These are phyloP conservation scores for Sporothrix phasma DNA, from an alignment of 2,329 filamentous ascomycete genomes.

Conservation along the genomic window DNA sequence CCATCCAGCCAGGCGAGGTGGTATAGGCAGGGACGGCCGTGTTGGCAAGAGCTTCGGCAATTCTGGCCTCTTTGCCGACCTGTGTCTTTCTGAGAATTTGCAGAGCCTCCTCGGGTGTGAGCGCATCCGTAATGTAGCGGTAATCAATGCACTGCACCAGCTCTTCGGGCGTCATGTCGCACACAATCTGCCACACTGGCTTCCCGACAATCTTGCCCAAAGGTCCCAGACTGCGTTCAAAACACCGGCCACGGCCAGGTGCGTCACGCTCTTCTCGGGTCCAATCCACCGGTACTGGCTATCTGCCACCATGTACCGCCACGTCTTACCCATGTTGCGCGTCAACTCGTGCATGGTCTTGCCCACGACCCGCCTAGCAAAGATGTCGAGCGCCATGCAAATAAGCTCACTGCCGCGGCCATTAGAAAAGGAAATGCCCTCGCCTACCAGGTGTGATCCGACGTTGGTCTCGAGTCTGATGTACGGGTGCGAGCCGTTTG, in stretches of 20 bases:
- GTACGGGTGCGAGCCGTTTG: slow-evolving; percentile 87
- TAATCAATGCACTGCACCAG: slow-evolving; percentile 86
- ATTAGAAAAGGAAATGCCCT: slow-evolving; percentile 82
- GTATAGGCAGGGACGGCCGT: slow-evolving; percentile 83
- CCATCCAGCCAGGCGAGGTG: slow-evolving; percentile 84
- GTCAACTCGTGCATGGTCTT: slow-evolving; percentile 69
- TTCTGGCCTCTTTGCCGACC: slow-evolving; percentile 56
- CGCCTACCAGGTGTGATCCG: slow-evolving; percentile 63
- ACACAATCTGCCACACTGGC: slow-evolving; percentile 83
- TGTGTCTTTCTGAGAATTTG: slow-evolving; percentile 57
- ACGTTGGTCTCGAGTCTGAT: slow-evolving; percentile 83
- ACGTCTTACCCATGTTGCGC: slow-evolving; percentile 74
- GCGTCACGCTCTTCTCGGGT: slow-evolving; percentile 87
- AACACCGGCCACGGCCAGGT: slow-evolving; percentile 78
- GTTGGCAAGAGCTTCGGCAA: slow-evolving; percentile 63
- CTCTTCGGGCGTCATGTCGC: slow-evolving; percentile 82
- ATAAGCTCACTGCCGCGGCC: slow-evolving; percentile 89
- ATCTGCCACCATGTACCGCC: slow-evolving; percentile 86
- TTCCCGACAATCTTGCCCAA: slow-evolving; percentile 77
- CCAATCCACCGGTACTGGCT: slow-evolving; percentile 89
- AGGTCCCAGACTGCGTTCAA: slow-evolving; percentile 92
- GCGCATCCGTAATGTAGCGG: slow-evolving; percentile 86
- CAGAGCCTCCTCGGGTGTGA: slow-evolving; percentile 76
- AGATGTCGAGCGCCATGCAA: slow-evolving; percentile 69
- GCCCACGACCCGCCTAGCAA: slow-evolving; percentile 67